These are phyloP conservation scores for Tribonema minus DNA, from an alignment of 108 stramenopile species.

Conservation along the genomic window DNA sequence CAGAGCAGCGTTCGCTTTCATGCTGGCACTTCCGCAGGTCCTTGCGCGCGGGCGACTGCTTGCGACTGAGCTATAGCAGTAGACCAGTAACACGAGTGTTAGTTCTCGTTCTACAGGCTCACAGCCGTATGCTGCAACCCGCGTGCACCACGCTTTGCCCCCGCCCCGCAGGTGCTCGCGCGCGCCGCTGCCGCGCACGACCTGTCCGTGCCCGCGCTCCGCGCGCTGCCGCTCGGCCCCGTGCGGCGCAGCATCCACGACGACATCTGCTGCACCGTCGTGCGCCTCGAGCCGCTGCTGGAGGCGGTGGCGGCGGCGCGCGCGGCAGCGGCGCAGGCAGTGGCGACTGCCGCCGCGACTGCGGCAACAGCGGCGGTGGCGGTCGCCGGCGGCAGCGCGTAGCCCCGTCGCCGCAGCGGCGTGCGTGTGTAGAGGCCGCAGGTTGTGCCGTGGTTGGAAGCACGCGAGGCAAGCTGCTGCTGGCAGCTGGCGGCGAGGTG, in stretches of 20 bases:
- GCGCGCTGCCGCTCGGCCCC: conserved; percentile 26
- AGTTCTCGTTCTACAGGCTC: no score
- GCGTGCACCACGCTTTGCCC: no score
- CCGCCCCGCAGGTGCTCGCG: no score
- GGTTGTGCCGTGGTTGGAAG: no score
- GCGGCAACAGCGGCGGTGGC: neutral
- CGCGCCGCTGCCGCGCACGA: conserved; percentile 32
- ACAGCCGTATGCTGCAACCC: no score
- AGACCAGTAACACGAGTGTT: no score
- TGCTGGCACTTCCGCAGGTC: no score
- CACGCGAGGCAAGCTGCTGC: no score
- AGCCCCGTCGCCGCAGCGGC: neutral
- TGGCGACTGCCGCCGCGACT: neutral
- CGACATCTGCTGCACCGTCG: conserved; percentile 38
- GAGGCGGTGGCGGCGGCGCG: neutral
- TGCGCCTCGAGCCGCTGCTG: conserved; percentile 16
- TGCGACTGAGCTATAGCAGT: no score
- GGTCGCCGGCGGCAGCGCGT: neutral
- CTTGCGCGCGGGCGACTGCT: no score
- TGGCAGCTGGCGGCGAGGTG: no score
- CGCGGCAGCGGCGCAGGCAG: neutral
- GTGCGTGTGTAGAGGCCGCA: neutral
- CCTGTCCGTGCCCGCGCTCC: conserved; percentile 23
- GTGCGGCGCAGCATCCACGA: conserved; percentile 41
- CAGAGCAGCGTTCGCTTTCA: no score